Percentiles rank a stretch among this genome's conserved stretches.
phyloP scores from a whole-genome alignment of 768 basidiomycete species.

The Mycena crocata region DNA sequence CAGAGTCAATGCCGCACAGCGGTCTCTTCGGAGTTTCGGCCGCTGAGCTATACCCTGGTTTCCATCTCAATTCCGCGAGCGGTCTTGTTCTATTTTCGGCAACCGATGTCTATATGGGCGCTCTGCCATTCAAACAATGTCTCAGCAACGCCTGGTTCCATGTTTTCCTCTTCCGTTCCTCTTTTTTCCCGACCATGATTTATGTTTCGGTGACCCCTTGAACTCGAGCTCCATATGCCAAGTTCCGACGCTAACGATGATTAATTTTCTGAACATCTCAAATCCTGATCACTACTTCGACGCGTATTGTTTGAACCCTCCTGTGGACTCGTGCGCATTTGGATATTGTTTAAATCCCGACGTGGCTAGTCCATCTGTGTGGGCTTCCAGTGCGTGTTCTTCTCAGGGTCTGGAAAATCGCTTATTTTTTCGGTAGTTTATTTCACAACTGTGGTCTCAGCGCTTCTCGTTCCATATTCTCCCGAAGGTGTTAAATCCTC shows the following conservation, averaged over 20 bases:
- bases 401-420: neutral
- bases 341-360: slow-evolving; percentile 29
- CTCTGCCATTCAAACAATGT: too few relatives aligned
- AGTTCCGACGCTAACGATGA: slow-evolving; percentile 21
- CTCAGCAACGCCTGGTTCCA: too few relatives aligned
- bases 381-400: slow-evolving; percentile 26
- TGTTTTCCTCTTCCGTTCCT: too few relatives aligned
- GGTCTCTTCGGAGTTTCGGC: too few relatives aligned
- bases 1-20: too few relatives aligned
- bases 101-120: too few relatives aligned
- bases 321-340: slow-evolving; percentile 21
- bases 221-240: slow-evolving; percentile 27
- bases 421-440: slow-evolving; percentile 8
- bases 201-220: slow-evolving; percentile 15
- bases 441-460: slow-evolving; percentile 20
- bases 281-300: neutral
- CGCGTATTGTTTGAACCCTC: slow-evolving; percentile 26
- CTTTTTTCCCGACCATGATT: slow-evolving; percentile 14
- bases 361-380: slow-evolving; percentile 29
- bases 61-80: too few relatives aligned
- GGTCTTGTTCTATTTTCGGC: too few relatives aligned
- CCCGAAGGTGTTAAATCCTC: slow-evolving; percentile 17
- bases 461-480: slow-evolving; percentile 23
- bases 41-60: too few relatives aligned
- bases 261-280: slow-evolving; percentile 28